Evolutionary conservation across 306 rosid genomes (phyloP).

Genomic region (Rubus idaeus): DNA sequence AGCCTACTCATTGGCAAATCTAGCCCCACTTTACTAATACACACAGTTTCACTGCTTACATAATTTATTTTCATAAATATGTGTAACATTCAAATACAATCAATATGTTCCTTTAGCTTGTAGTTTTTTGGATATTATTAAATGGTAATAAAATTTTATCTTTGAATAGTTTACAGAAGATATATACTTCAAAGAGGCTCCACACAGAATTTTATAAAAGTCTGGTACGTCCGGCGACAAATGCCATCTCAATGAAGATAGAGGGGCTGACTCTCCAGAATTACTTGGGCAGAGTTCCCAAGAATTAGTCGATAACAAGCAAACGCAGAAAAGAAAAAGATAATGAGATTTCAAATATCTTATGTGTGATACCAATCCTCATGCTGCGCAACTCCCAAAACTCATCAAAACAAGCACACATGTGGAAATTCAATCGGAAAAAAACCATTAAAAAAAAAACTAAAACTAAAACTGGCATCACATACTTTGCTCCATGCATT

Average conservation of each 20-base stretch:
- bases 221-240: no score
- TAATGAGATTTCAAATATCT: background rate
- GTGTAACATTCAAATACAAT: background rate
- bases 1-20: background rate
- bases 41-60: background rate
- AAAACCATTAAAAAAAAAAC: background rate
- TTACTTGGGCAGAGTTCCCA: no score
- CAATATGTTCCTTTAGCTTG: background rate
- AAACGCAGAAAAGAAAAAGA: no score
- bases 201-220: background rate
- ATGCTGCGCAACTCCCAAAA: background rate
- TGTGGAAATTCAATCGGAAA: background rate
- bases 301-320: no score
- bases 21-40: background rate
- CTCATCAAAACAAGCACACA: background rate
- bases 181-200: background rate
- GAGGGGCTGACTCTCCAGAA: no score
- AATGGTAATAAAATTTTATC: background rate
- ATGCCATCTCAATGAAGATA: no score
- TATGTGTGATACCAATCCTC: background rate
- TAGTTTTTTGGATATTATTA: background rate
- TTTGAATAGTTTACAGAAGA: background rate
- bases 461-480: background rate
- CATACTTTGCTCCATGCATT: constrained; percentile 99
- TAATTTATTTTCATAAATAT: background rate